Conservation (phyloP, 2,329 filamentous ascomycete genomes). For the Fusarium sp. region DNA sequence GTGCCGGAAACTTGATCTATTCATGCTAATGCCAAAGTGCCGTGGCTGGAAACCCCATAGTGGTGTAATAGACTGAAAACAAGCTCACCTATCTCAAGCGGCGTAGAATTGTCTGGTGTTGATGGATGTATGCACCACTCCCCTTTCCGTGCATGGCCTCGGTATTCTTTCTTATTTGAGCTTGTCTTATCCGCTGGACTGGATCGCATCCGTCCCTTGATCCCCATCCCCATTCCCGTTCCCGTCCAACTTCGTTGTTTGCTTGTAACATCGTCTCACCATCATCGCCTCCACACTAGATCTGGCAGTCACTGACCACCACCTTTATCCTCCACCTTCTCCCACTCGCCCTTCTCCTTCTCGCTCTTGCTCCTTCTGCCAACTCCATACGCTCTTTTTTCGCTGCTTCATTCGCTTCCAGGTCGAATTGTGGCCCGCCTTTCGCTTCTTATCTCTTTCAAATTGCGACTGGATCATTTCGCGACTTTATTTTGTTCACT, state of each 20-base stretch:
- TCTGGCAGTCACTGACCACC: constrained; percentile 20
- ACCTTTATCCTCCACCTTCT: constrained; percentile 18
- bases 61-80: constrained; percentile 40
- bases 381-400: constrained; percentile 41
- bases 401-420: constrained; percentile 11
- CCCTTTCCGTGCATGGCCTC: constrained; percentile 30
- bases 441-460: constrained; percentile 48
- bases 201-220: constrained; percentile 29
- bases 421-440: constrained; percentile 24
- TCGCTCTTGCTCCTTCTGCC: constrained; percentile 22
- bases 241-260: constrained; percentile 14
- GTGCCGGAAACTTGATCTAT: constrained; percentile 24
- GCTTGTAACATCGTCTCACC: constrained; percentile 14
- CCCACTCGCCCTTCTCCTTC: constrained; percentile 14
- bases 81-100: constrained; percentile 5
- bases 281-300: constrained; percentile 21
- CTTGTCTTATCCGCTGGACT: constrained; percentile 32
- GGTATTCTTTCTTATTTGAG: constrained; percentile 45
- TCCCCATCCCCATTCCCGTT: constrained; percentile 26
- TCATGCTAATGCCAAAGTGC: constrained; percentile 37
- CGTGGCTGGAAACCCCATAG: constrained; percentile 29
- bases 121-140: constrained; percentile 25
- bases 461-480: constrained; percentile 21
- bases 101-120: constrained; percentile 25
- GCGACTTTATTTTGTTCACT: constrained; percentile 21